Conservation (phyloP, 192 early-diverging fungal genomes). For the Coemansia guatemalensis region DNA sequence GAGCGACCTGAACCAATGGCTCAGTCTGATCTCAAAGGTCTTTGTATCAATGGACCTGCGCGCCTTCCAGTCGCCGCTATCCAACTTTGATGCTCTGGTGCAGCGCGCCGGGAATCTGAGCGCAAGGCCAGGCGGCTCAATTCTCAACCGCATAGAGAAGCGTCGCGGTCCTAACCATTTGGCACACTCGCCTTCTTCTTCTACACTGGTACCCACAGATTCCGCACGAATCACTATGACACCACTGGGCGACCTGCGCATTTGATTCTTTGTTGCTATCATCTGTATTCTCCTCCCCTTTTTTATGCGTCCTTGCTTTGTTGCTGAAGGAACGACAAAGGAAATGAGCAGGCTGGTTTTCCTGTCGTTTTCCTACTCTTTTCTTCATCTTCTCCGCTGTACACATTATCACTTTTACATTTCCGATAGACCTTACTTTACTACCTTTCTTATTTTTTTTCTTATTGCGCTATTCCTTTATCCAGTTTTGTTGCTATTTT, state of each 20-base stretch:
- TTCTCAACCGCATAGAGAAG: slow-evolving; percentile 43
- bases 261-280: slow-evolving; percentile 2
- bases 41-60: slow-evolving; percentile 53
- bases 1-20: slow-evolving; percentile 35
- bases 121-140: slow-evolving; percentile 34
- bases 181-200: slow-evolving; percentile 27
- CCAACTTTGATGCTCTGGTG: slow-evolving; percentile 50
- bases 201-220: slow-evolving; percentile 23
- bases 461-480: slow-evolving; percentile 1
- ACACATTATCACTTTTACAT: slow-evolving; percentile 5
- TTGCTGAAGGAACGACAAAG: neutral
- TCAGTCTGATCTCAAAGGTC: slow-evolving; percentile 42
- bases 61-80: slow-evolving; percentile 46
- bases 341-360: neutral
- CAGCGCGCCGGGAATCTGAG: slow-evolving; percentile 39
- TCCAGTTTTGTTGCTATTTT: neutral
- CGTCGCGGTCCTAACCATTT: slow-evolving; percentile 9
- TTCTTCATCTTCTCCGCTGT: neutral
- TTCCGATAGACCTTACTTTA: neutral
- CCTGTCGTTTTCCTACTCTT: neutral
- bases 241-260: slow-evolving; percentile 20
- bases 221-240: slow-evolving; percentile 31
- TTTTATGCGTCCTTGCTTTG: slow-evolving; percentile 7
- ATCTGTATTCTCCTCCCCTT: neutral
- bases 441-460: slow-evolving; percentile 3